Conservation (phyloP, 441 rosid genomes). For the Brassica balearica region DNA sequence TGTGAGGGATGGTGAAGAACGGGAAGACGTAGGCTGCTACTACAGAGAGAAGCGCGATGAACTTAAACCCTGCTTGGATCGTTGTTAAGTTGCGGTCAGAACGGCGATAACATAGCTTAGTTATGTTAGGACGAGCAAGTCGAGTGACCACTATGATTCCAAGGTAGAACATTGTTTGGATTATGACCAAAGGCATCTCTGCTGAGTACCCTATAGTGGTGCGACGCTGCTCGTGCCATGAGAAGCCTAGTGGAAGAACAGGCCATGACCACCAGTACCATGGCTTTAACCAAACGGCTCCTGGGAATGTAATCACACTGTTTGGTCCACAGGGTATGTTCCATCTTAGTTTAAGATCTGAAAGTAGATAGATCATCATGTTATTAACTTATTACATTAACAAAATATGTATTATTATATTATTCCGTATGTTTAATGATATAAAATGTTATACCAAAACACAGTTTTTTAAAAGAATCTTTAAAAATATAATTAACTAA, state of each 20-base stretch:
- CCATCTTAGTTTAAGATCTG: constrained; percentile 90
- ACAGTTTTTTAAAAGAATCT: no score
- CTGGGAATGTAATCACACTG: constrained; percentile 90
- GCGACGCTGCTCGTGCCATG: constrained; percentile 87
- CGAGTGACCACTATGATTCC: constrained; percentile 72
- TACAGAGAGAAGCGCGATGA: constrained; percentile 72
- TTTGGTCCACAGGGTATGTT: constrained; percentile 93
- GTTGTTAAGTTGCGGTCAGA: constrained; percentile 64
- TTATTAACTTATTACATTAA: neutral
- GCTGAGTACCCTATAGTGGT: constrained; percentile 76
- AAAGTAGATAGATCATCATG: neutral
- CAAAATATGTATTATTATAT: no score
- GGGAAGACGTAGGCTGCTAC: constrained; percentile 77
- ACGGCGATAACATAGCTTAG: constrained; percentile 80
- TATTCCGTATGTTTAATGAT: no score
- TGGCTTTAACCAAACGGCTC: constrained; percentile 96
- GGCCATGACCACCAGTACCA: constrained; percentile 99
- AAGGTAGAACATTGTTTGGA: constrained; percentile 65
- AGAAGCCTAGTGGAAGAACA: constrained; percentile 82
- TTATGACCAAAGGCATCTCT: constrained; percentile 74
- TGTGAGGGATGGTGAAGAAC: constrained; percentile 79
- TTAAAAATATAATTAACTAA: no score
- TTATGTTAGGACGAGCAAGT: constrained; percentile 74
- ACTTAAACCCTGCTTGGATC: constrained; percentile 63
- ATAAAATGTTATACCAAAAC: no score